Percentiles rank a stretch among this genome's conserved stretches.
Evolutionary conservation across 2,329 filamentous ascomycete genomes (phyloP).

Genomic region (Akanthomyces uredinophilus): DNA sequence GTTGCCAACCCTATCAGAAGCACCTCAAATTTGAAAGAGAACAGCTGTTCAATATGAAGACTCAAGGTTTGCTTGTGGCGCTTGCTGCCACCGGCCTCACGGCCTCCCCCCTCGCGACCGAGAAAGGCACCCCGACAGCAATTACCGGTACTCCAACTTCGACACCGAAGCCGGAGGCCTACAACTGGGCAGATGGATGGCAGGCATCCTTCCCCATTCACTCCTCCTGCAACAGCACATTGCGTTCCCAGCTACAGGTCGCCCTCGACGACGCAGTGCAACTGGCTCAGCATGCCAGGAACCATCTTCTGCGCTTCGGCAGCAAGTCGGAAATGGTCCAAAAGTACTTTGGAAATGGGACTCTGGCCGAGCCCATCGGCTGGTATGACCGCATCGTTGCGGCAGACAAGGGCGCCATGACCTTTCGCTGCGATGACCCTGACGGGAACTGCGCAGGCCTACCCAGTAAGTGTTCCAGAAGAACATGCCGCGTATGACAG

Average conservation of each 20-base stretch:
- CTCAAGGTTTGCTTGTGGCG: not conserved
- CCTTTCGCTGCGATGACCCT: slow-evolving; percentile 65
- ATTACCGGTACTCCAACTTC: slow-evolving; percentile 18
- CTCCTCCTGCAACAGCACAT: slow-evolving; percentile 59
- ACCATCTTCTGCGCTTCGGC: slow-evolving; percentile 56
- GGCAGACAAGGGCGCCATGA: slow-evolving; percentile 50
- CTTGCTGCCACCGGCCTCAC: not conserved
- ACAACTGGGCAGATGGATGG: slow-evolving; percentile 31
- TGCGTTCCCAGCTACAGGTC: slow-evolving; percentile 48
- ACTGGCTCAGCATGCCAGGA: slow-evolving; percentile 55
- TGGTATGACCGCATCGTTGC: slow-evolving; percentile 57
- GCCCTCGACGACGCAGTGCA: slow-evolving; percentile 54
- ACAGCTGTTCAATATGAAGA: not conserved
- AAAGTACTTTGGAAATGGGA: slow-evolving; percentile 61
- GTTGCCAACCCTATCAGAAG: not conserved
- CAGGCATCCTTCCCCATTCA: slow-evolving; percentile 47
- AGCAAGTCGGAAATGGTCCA: slow-evolving; percentile 53
- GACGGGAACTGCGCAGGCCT: slow-evolving; percentile 57
- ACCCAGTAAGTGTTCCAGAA: slow-evolving; percentile 30
- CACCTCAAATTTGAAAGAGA: not conserved
- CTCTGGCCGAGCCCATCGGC: slow-evolving; percentile 54
- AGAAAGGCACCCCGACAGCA: slow-evolving; percentile 17
- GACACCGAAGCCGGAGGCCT: slow-evolving; percentile 21
- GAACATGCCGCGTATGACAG: not conserved
- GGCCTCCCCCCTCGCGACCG: not conserved